Percentiles rank a stretch among this genome's conserved stretches.
Evolutionary conservation across 2,329 filamentous ascomycete species (phyloP).

Genomic region (Ceratocystis colombiana): DNA sequence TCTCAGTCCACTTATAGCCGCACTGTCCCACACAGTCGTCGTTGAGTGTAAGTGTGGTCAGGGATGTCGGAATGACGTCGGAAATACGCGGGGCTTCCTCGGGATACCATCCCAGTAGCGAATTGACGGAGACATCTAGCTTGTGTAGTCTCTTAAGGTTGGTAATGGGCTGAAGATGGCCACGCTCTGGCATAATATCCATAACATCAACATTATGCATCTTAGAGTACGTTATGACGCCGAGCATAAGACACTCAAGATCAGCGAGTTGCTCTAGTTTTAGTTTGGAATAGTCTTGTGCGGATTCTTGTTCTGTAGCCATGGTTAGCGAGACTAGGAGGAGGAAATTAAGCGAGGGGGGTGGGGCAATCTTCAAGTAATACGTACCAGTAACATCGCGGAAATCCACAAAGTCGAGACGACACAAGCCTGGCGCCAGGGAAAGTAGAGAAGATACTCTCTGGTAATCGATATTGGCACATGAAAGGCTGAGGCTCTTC

Average conservation of each 20-base stretch:
- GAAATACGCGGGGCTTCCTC: conserved; percentile 22
- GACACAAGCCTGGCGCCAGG: conserved; percentile 19
- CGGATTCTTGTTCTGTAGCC: conserved; percentile 11
- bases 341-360: conserved; percentile 1
- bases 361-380: background rate
- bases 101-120: conserved; percentile 22
- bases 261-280: conserved; percentile 22
- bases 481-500: conserved; percentile 3
- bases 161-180: conserved; percentile 19
- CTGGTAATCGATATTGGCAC: conserved; percentile 22
- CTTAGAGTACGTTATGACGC: conserved; percentile 17
- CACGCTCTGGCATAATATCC: conserved; percentile 14
- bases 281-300: conserved; percentile 21
- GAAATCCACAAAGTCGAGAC: conserved; percentile 21
- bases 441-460: conserved; percentile 18
- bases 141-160: conserved; percentile 23
- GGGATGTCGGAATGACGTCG: conserved; percentile 23
- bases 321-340: background rate
- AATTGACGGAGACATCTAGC: conserved; percentile 18
- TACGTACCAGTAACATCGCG: conserved; percentile 21
- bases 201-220: background rate
- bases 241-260: conserved; percentile 21
- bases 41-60: conserved; percentile 22
- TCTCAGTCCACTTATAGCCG: conserved; percentile 20
- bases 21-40: conserved; percentile 20